Conservation (phyloP, 2,329 filamentous ascomycete genomes). For the Penicillium janthinellum region DNA sequence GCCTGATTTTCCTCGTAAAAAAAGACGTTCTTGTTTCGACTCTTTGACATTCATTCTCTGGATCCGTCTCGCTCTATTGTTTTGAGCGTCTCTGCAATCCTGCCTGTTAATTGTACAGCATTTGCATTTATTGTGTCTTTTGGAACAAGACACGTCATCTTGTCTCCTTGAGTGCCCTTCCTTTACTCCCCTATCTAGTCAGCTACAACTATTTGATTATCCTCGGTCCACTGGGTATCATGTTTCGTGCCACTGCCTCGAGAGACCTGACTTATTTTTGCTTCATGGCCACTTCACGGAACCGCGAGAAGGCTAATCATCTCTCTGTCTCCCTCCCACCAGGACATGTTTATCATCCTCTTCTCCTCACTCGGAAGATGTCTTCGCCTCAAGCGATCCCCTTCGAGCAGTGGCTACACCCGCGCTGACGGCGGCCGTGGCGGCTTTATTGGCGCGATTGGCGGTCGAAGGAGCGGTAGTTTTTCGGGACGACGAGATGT, state of each 20-base stretch:
- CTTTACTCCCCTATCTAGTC: conserved; percentile 8
- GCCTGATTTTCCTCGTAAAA: conserved; percentile 14
- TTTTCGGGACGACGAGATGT: conserved; percentile 38
- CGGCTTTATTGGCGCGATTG: conserved; percentile 40
- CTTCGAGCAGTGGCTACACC: conserved; percentile 35
- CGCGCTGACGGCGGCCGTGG: conserved; percentile 32
- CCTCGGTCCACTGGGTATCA: not conserved
- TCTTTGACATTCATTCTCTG: not conserved
- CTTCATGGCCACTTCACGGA: conserved; percentile 1
- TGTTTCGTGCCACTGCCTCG: conserved; percentile 2
- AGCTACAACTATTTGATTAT: conserved; percentile 7
- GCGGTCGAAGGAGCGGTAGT: conserved; percentile 30
- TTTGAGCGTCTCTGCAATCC: not conserved
- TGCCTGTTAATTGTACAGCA: conserved; percentile 10
- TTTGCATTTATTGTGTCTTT: conserved; percentile 15
- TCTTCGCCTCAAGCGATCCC: conserved; percentile 39
- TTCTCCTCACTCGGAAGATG: conserved; percentile 48
- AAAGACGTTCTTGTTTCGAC: conserved; percentile 3
- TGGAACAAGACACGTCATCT: conserved; percentile 4
- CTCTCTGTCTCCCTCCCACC: conserved; percentile 15
- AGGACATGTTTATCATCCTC: conserved; percentile 53
- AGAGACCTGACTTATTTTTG: conserved; percentile 5
- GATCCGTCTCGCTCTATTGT: conserved; percentile 1
- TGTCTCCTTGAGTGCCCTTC: conserved; percentile 4
- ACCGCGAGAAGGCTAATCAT: conserved; percentile 15